Base-by-base conservation (phyloP, 139 green algal genomes). In the Protoeuglena noctilucae region DNA sequence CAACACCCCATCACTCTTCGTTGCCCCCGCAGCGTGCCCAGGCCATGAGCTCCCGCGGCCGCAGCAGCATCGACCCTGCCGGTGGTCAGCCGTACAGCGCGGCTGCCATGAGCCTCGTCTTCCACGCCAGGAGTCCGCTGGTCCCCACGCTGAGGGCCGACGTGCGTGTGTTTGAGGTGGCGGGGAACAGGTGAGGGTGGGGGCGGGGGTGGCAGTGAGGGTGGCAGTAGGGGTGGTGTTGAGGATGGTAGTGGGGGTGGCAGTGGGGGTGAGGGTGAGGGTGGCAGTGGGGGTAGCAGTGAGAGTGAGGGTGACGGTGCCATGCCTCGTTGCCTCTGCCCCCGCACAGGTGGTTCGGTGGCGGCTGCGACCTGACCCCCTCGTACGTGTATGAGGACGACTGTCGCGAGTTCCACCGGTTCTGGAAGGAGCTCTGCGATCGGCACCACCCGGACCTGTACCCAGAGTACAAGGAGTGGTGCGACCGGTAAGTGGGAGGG, bases 131-230 rank as follows among this genome's bases (percentile, higher is more conserved):
- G 0, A 74, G 88, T 54, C 91, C 91, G 9, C 62, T 81, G 21
- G 82, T 95, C 6, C 91, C 91, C 28, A 98, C 91, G 9, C 78
- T 98, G 52, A 63, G 91, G 0, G 85, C 83, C 9, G 91, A 98
- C 63, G 80, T 97, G 22, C 69, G 91, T 2, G 62, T 88, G 4
- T 98, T 98, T 61, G 64, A 88, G 71, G 79, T 78, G 51, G 5
- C 51, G 6, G 39, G 5, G 22, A n/a, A n/a, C n/a, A n/a, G n/a
- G n/a, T n/a, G n/a, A n/a, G n/a, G n/a, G n/a, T n/a, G n/a, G n/a
- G n/a, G n/a, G n/a, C n/a, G n/a, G n/a, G n/a, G n/a, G n/a, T n/a
- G n/a, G n/a, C n/a, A n/a, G n/a, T n/a, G n/a, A n/a, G n/a, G n/a
- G n/a, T n/a, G n/a, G n/a, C n/a, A n/a, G n/a, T n/a, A n/a, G n/a